Conservation (phyloP, 345 rosid genomes). For the Arabidopsis thaliana region TAIR10.1 NC_003070.9:3907001-3907500, state of each 20-base stretch:
- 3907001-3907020: constrained; percentile 2
- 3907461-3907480: constrained; percentile 9
- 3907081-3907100: constrained; percentile 3
- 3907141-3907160: neutral
- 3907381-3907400: too few relatives aligned
- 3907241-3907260: neutral
- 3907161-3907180: neutral
- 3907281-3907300: neutral
- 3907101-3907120: neutral
- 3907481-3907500: constrained; percentile 23
- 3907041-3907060: neutral
- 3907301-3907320: neutral
- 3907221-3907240: neutral
- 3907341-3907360: neutral
- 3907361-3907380: neutral
- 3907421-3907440: neutral
- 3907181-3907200: neutral
- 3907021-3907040: neutral
- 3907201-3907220: neutral
- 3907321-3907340: too few relatives aligned
- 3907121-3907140: neutral
- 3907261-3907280: neutral
- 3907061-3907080: neutral
- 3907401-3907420: too few relatives aligned
- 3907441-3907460: neutral